Conservation (phyloP, 2,329 filamentous ascomycete species). For the Exophiala spinifera region DNA sequence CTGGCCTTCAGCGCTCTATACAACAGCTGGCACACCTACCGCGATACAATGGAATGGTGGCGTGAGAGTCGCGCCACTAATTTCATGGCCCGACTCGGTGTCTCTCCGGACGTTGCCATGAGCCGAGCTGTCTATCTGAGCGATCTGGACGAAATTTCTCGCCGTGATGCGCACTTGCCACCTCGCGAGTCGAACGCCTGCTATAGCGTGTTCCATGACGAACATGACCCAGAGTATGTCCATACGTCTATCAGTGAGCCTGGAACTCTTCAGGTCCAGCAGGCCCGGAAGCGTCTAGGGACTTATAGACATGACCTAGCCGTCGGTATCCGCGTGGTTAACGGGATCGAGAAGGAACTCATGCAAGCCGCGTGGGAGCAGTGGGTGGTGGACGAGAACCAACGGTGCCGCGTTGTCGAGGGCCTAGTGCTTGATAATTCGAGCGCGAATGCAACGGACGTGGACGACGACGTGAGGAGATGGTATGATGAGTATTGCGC, state of each 20-base stretch:
- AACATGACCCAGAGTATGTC: constrained; percentile 36
- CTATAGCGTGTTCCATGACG: constrained; percentile 45
- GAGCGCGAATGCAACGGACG: constrained; percentile 28
- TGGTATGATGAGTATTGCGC: constrained; percentile 63
- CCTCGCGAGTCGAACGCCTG: constrained; percentile 34
- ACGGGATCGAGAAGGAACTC: constrained; percentile 82
- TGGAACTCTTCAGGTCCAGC: constrained; percentile 55
- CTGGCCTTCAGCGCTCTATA: constrained; percentile 66
- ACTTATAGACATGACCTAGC: constrained; percentile 84
- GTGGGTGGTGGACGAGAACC: constrained; percentile 78
- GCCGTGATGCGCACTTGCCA: constrained; percentile 31
- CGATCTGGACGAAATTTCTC: constrained; percentile 65
- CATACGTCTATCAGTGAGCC: constrained; percentile 29
- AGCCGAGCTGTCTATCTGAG: constrained; percentile 78
- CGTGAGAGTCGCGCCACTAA: constrained; percentile 72
- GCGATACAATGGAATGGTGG: constrained; percentile 77
- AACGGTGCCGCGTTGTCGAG: constrained; percentile 66
- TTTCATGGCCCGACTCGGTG: constrained; percentile 79
- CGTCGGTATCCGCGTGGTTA: constrained; percentile 85
- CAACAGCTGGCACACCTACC: constrained; percentile 73
- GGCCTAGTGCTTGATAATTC: constrained; percentile 41
- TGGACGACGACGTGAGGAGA: constrained; percentile 30
- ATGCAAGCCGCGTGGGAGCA: constrained; percentile 87
- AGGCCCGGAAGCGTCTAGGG: constrained; percentile 78
- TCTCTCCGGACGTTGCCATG: constrained; percentile 76